phyloP scores from a whole-genome alignment of 2,329 filamentous ascomycete genomes.

The Beauveria brongniartii region DNA sequence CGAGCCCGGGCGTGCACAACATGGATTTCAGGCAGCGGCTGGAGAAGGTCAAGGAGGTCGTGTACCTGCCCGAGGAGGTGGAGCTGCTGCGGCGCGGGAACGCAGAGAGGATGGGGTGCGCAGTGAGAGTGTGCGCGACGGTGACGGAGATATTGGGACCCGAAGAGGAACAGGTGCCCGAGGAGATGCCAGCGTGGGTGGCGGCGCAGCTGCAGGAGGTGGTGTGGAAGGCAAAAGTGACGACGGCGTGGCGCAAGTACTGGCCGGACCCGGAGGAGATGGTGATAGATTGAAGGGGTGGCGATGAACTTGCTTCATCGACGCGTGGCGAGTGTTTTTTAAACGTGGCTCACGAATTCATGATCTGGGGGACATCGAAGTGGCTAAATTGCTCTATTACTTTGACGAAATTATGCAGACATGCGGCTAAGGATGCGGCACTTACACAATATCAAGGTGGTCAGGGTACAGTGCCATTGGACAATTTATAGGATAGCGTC shows the following conservation, averaged over 20 bases:
- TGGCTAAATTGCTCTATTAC: too few relatives aligned
- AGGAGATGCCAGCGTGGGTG: conserved; percentile 19
- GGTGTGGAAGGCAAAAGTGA: conserved; percentile 17
- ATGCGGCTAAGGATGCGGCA: too few relatives aligned
- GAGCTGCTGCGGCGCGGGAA: conserved; percentile 16
- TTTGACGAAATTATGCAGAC: too few relatives aligned
- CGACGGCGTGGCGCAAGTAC: background rate
- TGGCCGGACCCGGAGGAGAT: background rate
- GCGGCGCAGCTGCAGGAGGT: conserved; percentile 19
- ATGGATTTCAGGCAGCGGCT: conserved; percentile 18
- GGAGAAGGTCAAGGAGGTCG: conserved; percentile 17
- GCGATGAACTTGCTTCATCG: too few relatives aligned
- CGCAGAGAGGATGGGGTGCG: conserved; percentile 20
- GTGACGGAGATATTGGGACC: conserved; percentile 19
- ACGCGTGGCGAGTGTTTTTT: too few relatives aligned
- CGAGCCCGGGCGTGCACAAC: conserved; percentile 7
- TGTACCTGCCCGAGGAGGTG: conserved; percentile 23
- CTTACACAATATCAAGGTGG: too few relatives aligned
- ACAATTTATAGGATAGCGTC: too few relatives aligned
- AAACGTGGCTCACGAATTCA: too few relatives aligned
- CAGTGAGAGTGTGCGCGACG: conserved; percentile 19
- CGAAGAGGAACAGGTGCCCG: conserved; percentile 15
- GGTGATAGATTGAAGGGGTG: background rate
- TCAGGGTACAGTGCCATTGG: too few relatives aligned
- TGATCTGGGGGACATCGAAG: too few relatives aligned